Evolutionary conservation across 805 yeast species (phyloP).

Genomic region (Saccharomycopsis sp.): DNA sequence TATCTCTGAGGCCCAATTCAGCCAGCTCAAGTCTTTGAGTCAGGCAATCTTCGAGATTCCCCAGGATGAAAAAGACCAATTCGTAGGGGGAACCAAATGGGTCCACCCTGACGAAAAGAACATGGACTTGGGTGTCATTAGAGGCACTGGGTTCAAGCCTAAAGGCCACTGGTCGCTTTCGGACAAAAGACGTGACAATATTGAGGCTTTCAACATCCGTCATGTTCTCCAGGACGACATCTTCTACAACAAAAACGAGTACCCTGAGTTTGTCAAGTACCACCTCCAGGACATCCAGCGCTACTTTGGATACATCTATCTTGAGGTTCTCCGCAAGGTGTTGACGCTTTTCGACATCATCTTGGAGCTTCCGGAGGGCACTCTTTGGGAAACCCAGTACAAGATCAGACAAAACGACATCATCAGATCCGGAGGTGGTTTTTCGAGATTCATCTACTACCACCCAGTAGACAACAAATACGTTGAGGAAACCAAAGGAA

Average conservation of each 20-base stretch:
- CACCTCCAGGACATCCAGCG: conserved; percentile 35
- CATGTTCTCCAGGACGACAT: conserved; percentile 34
- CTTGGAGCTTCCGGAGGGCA: conserved; percentile 42
- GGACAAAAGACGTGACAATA: conserved; percentile 37
- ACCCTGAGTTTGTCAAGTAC: conserved; percentile 36
- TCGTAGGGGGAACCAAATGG: conserved; percentile 35
- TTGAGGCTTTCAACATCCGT: conserved; percentile 38
- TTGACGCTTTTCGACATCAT: conserved; percentile 38
- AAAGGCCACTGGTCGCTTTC: conserved; percentile 42
- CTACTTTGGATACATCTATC: conserved; percentile 36
- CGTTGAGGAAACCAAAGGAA: conserved; percentile 30
- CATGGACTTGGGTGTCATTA: conserved; percentile 36
- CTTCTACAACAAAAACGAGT: conserved; percentile 23
- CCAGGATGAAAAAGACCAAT: conserved; percentile 33
- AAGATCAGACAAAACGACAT: conserved; percentile 29
- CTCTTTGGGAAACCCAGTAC: conserved; percentile 33
- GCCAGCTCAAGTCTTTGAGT: conserved; percentile 34
- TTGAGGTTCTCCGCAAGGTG: conserved; percentile 32
- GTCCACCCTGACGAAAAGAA: conserved; percentile 26
- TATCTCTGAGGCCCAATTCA: conserved; percentile 29
- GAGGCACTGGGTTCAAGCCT: conserved; percentile 44
- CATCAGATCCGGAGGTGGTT: conserved; percentile 34
- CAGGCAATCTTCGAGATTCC: conserved; percentile 37
- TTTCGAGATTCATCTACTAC: conserved; percentile 34
- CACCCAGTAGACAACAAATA: conserved; percentile 30